phyloP scores from a whole-genome alignment of 2,329 filamentous ascomycete genomes.

The Microcyclospora tardicrescens region DNA sequence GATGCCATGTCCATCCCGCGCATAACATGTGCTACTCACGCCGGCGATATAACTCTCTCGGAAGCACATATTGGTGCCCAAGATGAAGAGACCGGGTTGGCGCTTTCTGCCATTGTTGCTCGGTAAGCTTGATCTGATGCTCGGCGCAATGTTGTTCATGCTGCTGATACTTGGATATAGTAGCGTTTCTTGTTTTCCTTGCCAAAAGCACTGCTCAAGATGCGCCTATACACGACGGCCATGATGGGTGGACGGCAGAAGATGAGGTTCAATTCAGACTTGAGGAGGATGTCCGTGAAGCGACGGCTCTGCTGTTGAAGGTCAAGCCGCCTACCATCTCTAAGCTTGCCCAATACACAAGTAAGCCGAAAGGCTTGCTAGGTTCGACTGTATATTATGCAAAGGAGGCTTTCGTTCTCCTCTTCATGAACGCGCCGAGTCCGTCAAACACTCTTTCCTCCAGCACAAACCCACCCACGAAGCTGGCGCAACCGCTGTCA shows the following conservation, averaged over 20 bases:
- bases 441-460: constrained; percentile 29
- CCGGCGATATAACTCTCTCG: too few species aligned
- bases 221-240: background rate
- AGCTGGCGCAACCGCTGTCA: constrained; percentile 39
- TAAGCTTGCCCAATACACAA: constrained; percentile 26
- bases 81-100: constrained; percentile 1
- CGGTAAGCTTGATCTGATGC: background rate
- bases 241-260: constrained; percentile 1
- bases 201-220: constrained; percentile 7
- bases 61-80: background rate
- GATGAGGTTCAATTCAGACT: background rate
- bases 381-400: constrained; percentile 47
- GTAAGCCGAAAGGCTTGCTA: constrained; percentile 45
- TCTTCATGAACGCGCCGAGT: constrained; percentile 52
- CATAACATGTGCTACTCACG: too few species aligned
- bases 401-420: constrained; percentile 47
- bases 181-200: constrained; percentile 12
- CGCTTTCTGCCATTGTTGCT: constrained; percentile 2
- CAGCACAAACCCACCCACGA: constrained; percentile 26
- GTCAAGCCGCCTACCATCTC: constrained; percentile 28
- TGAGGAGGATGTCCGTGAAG: constrained; percentile 19
- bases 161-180: constrained; percentile 5
- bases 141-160: too few species aligned
- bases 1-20: too few species aligned
- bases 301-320: constrained; percentile 27